Base-by-base conservation (phyloP, 495 filamentous ascomycete genomes). In the Penicillium fimorum region DNA sequence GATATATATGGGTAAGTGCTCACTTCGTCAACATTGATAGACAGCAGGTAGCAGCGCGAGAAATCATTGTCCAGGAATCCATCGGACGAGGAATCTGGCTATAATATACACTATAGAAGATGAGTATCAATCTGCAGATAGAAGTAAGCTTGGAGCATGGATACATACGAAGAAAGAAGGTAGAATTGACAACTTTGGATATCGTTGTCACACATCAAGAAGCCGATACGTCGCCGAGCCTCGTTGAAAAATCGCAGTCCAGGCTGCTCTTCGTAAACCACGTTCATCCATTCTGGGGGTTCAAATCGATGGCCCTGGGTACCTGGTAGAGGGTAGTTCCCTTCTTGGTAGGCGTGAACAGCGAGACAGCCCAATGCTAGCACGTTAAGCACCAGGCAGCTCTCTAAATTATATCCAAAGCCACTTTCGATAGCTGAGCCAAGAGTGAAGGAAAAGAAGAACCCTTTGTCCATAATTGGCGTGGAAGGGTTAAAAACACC, bases 111-210 rank as follows among this genome's bases (percentile, higher is more conserved):
- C 55, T 64, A 42, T 4, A 29, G 17, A 1, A 11, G 6, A 42
- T 66, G 13, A 64, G 59, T 52, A 53, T 60, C 48, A 22, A 47
- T 35, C 5, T 25, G 11, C 9, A 37, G 27, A 5, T 24, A 20
- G 5, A 3, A 24, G 17, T 15, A 42, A 22, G 12, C 24, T 37
- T 12, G 41, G 25, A 2, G 2, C 12, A 15, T 6, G 27, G 9
- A 27, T 45, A 51, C 73, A 7, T 67, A 77, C 74, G 72, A 76
- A 13, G 76, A 79, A 33, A 79, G 58, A 5, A 79, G 60, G 45
- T 77, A 79, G 43, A 76, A 79, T 57, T 79, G 76, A 56, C 76
- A 79, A 40, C 74, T 76, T 53, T 75, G 72, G 27, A 79, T 55
- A 53, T 77, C 72, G 50, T 79, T 79, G 58, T 70, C 69, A 37